Evolutionary conservation across 129 eudicot species (phyloP).

Genomic region (Lactuca sativa): DNA sequence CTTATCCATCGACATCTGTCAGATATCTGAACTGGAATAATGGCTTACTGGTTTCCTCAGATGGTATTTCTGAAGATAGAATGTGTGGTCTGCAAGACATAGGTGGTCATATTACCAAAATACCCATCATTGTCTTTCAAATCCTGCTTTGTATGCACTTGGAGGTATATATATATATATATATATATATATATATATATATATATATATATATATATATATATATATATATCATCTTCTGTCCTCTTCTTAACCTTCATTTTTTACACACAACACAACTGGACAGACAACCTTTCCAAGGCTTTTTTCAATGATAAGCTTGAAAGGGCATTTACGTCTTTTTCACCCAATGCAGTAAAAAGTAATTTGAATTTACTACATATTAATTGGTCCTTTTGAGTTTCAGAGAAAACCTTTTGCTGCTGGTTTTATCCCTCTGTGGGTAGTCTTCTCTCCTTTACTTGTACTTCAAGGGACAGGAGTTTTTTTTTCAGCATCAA

Average conservation of each 20-base stretch:
- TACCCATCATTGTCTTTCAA: constrained; percentile 69
- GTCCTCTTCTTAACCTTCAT: neutral
- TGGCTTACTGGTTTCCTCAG: constrained; percentile 41
- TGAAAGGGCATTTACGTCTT: neutral
- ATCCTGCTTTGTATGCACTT: constrained; percentile 73
- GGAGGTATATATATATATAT: too few species aligned
- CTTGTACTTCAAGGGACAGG: constrained; percentile 85
- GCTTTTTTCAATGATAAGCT: too few species aligned
- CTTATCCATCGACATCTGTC: constrained; percentile 42
- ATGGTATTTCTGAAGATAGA: constrained; percentile 44
- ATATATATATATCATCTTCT: constrained; percentile 11
- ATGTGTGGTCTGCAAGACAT: constrained; percentile 65
- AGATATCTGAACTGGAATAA: constrained; percentile 55
- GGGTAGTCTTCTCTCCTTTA: constrained; percentile 67
- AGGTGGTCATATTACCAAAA: constrained; percentile 83
- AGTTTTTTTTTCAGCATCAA: constrained; percentile 59
- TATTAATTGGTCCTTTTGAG: constrained; percentile 13
- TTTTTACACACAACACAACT: too few species aligned
- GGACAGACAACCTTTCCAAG: too few species aligned
- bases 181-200: too few species aligned
- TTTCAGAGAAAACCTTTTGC: constrained; percentile 59
- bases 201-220: too few species aligned
- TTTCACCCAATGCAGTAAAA: too few species aligned
- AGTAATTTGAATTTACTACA: neutral
- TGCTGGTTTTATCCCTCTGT: constrained; percentile 59